Percentiles rank a stretch among this genome's conserved stretches.
Conservation (phyloP, 305 asterid genomes). For the Coffea humblotiana region DNA sequence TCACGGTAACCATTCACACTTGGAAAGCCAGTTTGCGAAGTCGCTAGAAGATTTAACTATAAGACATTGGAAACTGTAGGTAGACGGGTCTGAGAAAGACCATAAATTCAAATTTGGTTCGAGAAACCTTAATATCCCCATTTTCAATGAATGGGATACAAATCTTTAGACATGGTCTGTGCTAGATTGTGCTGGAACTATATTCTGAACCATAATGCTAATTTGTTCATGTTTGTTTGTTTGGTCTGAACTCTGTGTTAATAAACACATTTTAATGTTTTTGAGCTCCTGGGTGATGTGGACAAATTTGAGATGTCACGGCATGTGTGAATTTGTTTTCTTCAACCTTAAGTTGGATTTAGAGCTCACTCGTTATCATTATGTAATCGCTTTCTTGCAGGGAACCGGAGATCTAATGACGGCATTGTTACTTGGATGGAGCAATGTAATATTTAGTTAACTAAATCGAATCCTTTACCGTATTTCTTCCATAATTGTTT, state of each 20-base stretch:
- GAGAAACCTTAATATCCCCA: neutral
- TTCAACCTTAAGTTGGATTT: conserved; percentile 19
- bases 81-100: neutral
- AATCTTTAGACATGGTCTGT: neutral
- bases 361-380: conserved; percentile 13
- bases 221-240: neutral
- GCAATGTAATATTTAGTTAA: conserved; percentile 63
- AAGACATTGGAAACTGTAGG: neutral
- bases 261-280: neutral
- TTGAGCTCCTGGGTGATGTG: neutral
- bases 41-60: neutral
- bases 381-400: conserved; percentile 43
- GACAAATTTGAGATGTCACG: neutral
- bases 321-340: neutral
- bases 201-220: neutral
- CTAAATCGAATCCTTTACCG: conserved; percentile 17
- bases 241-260: neutral
- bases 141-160: neutral
- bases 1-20: neutral
- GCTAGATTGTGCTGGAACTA: neutral
- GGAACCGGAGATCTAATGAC: conserved; percentile 97
- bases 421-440: conserved; percentile 96
- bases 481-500: conserved; percentile 4
- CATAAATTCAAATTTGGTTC: neutral
- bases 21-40: neutral